phyloP scores from a whole-genome alignment of 495 filamentous ascomycete genomes.

The Daldinia decipiens region DNA sequence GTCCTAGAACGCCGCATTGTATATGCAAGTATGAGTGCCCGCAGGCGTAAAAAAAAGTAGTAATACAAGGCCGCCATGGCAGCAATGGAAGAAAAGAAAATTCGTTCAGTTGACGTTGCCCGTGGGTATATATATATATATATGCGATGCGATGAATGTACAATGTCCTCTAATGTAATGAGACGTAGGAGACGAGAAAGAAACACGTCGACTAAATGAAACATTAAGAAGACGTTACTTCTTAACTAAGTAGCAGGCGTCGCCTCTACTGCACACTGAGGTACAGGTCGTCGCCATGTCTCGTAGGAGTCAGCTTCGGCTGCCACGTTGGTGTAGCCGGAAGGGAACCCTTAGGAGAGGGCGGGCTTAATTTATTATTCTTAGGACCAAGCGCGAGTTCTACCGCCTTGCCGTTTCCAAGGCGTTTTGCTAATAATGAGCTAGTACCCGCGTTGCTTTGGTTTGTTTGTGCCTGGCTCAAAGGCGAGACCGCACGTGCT shows the following conservation, averaged over 20 bases:
- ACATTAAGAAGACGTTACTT: not conserved
- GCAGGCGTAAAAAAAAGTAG: constrained; percentile 9
- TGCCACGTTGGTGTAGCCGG: constrained; percentile 63
- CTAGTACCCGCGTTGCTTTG: constrained; percentile 39
- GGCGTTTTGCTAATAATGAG: constrained; percentile 60
- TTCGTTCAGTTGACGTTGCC: constrained; percentile 22
- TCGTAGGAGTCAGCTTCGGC: constrained; percentile 56
- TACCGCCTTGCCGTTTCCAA: constrained; percentile 58
- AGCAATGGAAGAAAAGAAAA: constrained; percentile 4
- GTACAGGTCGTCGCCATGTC: constrained; percentile 55
- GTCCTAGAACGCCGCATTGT: constrained; percentile 14
- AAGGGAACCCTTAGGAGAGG: constrained; percentile 41
- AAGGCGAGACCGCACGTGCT: constrained; percentile 31
- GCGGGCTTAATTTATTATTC: constrained; percentile 33
- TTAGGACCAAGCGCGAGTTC: constrained; percentile 50
- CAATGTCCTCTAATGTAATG: constrained; percentile 2
- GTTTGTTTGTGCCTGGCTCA: constrained; percentile 35
- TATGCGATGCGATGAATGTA: constrained; percentile 22
- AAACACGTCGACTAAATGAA: constrained; percentile 2
- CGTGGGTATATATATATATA: constrained; percentile 35
- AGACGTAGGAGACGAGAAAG: constrained; percentile 14
- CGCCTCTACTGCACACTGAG: constrained; percentile 51
- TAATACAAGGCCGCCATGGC: constrained; percentile 20
- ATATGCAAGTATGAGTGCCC: constrained; percentile 18
- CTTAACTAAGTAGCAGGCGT: not conserved